phyloP scores from a whole-genome alignment of 176 grass and related monocot genomes.

The Oryza punctata region DNA sequence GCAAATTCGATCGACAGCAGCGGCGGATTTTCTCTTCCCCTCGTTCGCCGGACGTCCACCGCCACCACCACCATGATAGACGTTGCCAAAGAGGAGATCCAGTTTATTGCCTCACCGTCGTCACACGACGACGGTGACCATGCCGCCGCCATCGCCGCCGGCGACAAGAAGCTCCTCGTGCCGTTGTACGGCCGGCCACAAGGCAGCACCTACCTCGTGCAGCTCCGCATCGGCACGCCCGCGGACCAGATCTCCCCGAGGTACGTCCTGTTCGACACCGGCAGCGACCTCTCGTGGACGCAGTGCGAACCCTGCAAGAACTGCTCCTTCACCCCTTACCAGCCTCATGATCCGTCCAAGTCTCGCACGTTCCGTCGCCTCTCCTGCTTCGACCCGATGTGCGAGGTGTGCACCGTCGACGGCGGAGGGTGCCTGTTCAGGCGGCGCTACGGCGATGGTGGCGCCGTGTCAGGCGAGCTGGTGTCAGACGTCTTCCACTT shows the following conservation, averaged over 20 bases:
- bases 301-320: neutral
- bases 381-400: neutral
- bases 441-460: neutral
- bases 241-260: neutral
- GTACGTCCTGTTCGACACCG: neutral
- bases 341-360: neutral
- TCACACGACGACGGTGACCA: too few species aligned
- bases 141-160: too few species aligned
- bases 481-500: neutral
- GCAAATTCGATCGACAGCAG: neutral
- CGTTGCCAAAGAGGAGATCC: neutral
- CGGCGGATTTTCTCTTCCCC: neutral
- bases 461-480: neutral
- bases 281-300: neutral
- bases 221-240: too few species aligned
- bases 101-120: neutral
- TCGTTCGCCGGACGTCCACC: neutral
- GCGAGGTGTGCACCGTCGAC: neutral
- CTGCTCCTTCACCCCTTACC: neutral
- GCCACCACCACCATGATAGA: neutral
- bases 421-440: neutral
- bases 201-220: neutral
- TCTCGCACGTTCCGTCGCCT: neutral
- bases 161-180: neutral
- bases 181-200: neutral